These are phyloP conservation scores for Tagetes patula DNA, from an alignment of 129 eudicot genomes.

Conservation along the genomic window DNA sequence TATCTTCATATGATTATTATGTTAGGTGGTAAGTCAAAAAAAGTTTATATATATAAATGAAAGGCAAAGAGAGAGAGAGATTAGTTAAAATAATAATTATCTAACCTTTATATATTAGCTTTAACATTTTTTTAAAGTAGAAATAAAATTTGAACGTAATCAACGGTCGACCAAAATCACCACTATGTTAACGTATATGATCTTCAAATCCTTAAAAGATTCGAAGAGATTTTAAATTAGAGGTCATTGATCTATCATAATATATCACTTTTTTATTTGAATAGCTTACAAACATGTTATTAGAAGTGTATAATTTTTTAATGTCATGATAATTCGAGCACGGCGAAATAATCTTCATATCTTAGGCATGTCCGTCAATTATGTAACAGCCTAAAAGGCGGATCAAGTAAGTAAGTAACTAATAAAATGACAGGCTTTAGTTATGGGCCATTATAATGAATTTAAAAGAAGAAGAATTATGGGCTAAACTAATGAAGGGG, in stretches of 20 bases:
- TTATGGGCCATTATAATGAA: no score
- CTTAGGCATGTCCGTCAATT: no score
- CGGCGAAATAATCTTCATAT: no score
- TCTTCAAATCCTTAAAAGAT: conserved; percentile 1
- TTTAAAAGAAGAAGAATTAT: no score
- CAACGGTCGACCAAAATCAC: conserved; percentile 9
- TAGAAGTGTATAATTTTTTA: no score
- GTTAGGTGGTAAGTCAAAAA: neutral
- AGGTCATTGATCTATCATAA: neutral
- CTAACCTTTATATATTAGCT: neutral
- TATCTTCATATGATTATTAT: neutral
- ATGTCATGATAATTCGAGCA: no score
- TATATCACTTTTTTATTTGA: neutral
- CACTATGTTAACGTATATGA: neutral
- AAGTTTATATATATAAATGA: neutral
- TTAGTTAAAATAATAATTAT: neutral
- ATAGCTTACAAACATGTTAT: no score
- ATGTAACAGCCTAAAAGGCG: no score
- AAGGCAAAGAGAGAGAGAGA: neutral
- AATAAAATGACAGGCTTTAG: no score
- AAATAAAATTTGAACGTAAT: neutral
- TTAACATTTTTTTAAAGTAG: neutral
- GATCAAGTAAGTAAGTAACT: no score
- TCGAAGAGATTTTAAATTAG: neutral
- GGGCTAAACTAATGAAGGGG: no score